These are phyloP conservation scores for Phialophora chinensis DNA, from an alignment of 2,329 filamentous ascomycete genomes.

Conservation along the genomic window DNA sequence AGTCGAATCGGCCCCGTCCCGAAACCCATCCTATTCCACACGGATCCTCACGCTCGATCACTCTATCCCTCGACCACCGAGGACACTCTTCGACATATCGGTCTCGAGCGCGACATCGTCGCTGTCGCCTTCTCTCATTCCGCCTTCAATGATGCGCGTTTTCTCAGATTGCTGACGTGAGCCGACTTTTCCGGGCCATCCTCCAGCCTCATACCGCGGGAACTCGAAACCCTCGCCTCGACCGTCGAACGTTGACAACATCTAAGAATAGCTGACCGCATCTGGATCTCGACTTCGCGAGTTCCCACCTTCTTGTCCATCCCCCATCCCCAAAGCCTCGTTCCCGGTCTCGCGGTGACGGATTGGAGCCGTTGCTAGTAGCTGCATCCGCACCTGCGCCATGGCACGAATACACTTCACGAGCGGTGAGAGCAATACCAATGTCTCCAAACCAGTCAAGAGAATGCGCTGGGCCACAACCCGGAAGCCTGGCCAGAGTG, in stretches of 20 bases:
- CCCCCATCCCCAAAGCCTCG: not conserved
- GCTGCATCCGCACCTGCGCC: not conserved
- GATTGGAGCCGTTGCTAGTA: slow-evolving; percentile 12
- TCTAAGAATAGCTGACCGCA: slow-evolving; percentile 8
- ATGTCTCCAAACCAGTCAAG: slow-evolving; percentile 69
- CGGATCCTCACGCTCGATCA: slow-evolving; percentile 4
- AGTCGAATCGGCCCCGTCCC: not conserved
- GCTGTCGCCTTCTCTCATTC: slow-evolving; percentile 21
- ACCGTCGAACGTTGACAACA: slow-evolving; percentile 20
- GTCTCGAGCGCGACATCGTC: slow-evolving; percentile 18
- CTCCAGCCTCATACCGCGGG: slow-evolving; percentile 25
- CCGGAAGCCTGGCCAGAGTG: slow-evolving; percentile 76
- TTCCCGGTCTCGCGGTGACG: slow-evolving; percentile 3
- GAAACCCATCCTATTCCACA: not conserved
- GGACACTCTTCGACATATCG: not conserved
- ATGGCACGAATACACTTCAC: slow-evolving; percentile 38
- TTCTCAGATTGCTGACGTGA: slow-evolving; percentile 36
- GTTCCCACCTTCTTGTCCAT: not conserved
- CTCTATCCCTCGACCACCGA: slow-evolving; percentile 9
- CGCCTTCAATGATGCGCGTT: slow-evolving; percentile 31
- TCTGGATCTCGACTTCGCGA: slow-evolving; percentile 2
- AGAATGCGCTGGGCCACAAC: slow-evolving; percentile 96
- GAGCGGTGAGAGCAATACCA: slow-evolving; percentile 53
- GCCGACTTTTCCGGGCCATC: slow-evolving; percentile 35
- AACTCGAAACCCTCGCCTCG: slow-evolving; percentile 4